Evolutionary conservation across 2,329 filamentous ascomycete genomes (phyloP).

Genomic region (Phymatotrichopsis omnivora): DNA sequence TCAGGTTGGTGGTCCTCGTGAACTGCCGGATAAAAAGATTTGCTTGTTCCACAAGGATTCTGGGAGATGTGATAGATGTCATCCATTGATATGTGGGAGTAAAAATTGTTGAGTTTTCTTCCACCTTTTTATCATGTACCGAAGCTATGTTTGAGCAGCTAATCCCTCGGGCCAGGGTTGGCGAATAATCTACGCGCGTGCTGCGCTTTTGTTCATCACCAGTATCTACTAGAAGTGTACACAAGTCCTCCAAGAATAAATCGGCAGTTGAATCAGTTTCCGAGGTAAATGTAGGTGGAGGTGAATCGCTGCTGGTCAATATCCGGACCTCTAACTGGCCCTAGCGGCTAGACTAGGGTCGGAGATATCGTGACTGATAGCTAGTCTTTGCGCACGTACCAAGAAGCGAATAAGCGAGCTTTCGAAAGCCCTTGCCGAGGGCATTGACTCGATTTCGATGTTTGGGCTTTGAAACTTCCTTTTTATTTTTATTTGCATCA

Average conservation of each 20-base stretch:
- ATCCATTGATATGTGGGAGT: too few species aligned
- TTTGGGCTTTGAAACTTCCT: too few species aligned
- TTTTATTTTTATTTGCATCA: too few species aligned
- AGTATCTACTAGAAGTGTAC: neutral
- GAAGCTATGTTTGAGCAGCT: neutral
- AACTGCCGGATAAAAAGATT: too few species aligned
- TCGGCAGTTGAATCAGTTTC: too few species aligned
- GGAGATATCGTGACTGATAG: constrained; percentile 18
- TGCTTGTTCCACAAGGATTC: too few species aligned
- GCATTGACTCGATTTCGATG: too few species aligned
- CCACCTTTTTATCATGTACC: neutral
- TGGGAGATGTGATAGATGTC: too few species aligned
- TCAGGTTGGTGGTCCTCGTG: too few species aligned
- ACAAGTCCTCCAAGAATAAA: constrained; percentile 2
- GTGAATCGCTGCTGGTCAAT: too few species aligned
- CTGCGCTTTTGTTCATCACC: neutral
- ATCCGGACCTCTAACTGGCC: constrained; percentile 22
- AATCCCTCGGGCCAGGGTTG: neutral
- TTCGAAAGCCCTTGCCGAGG: too few species aligned
- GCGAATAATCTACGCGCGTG: neutral
- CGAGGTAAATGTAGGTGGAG: too few species aligned
- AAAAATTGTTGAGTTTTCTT: neutral
- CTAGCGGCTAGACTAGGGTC: constrained; percentile 24
- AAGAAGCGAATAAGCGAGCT: constrained; percentile 23
- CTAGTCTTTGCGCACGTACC: constrained; percentile 18